Percentiles rank a stretch among this genome's conserved stretches.
Evolutionary conservation across 805 yeast species (phyloP).

Genomic region (Starmerella stigmatis): DNA sequence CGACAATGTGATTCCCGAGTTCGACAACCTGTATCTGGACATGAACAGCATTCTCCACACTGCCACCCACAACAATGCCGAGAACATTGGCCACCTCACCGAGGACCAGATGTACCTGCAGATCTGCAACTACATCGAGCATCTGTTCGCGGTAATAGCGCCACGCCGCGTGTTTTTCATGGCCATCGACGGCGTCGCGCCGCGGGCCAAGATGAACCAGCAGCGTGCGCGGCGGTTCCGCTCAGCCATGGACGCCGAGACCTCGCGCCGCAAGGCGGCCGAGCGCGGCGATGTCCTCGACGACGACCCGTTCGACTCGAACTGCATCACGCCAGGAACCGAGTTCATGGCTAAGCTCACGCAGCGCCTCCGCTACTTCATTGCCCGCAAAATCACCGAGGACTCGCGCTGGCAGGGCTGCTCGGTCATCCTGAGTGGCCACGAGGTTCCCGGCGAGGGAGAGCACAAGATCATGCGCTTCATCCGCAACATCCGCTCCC

Average conservation of each 20-base stretch:
- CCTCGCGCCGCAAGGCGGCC: constrained; percentile 28
- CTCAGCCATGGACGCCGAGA: constrained; percentile 77
- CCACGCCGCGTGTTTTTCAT: constrained; percentile 85
- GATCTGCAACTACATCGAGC: constrained; percentile 91
- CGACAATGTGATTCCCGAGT: constrained; percentile 78
- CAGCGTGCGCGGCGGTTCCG: constrained; percentile 90
- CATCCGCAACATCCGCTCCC: constrained; percentile 77
- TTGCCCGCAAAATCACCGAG: constrained; percentile 69
- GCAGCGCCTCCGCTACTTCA: constrained; percentile 74
- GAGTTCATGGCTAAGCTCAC: constrained; percentile 93
- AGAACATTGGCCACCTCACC: constrained; percentile 51
- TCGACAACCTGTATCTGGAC: constrained; percentile 88
- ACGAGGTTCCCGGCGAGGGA: constrained; percentile 98
- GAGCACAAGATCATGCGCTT: constrained; percentile 97
- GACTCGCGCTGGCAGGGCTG: constrained; percentile 91
- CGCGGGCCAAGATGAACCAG: constrained; percentile 96
- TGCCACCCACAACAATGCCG: constrained; percentile 80
- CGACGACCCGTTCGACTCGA: constrained; percentile 81
- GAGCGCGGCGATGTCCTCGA: constrained; percentile 70
- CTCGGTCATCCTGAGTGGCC: constrained; percentile 85
- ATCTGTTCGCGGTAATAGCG: constrained; percentile 72
- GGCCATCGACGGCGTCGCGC: constrained; percentile 99
- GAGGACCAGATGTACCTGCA: constrained; percentile 89
- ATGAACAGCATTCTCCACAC: constrained; percentile 93
- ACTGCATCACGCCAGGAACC: constrained; percentile 97